phyloP scores from a whole-genome alignment of 805 yeast species.

The Saccharomycopsis selenospora region DNA sequence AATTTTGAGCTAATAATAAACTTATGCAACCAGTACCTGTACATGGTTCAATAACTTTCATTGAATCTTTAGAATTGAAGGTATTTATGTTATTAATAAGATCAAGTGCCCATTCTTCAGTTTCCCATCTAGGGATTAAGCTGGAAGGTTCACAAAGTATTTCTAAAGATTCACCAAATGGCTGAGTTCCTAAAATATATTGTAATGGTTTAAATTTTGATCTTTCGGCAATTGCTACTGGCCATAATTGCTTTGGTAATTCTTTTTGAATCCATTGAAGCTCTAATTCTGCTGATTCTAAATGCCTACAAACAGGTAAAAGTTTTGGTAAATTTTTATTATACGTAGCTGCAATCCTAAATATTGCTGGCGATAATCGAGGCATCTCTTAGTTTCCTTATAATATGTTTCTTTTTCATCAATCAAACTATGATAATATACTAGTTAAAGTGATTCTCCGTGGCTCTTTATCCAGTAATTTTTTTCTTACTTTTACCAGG shows the following conservation, averaged over 20 bases:
- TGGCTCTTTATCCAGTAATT: too few relatives aligned
- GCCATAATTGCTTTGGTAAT: constrained; percentile 42
- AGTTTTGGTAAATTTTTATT: constrained; percentile 14
- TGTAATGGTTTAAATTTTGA: constrained; percentile 63
- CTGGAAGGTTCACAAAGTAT: constrained; percentile 58
- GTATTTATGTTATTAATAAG: constrained; percentile 27
- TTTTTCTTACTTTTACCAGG: too few relatives aligned
- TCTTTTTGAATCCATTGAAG: constrained; percentile 58
- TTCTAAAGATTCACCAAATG: constrained; percentile 61
- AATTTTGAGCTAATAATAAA: constrained; percentile 36
- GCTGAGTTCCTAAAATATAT: constrained; percentile 78
- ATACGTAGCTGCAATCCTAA: neutral
- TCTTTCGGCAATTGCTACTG: constrained; percentile 47
- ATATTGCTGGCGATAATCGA: constrained; percentile 11
- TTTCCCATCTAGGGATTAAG: constrained; percentile 88
- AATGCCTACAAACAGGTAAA: constrained; percentile 21
- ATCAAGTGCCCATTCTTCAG: constrained; percentile 78
- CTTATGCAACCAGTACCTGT: constrained; percentile 89
- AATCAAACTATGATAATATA: too few relatives aligned
- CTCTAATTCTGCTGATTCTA: constrained; percentile 43
- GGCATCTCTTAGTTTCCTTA: too few relatives aligned
- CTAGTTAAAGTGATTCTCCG: too few relatives aligned
- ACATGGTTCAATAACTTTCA: constrained; percentile 59
- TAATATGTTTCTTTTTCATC: too few relatives aligned
- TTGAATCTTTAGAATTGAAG: neutral